Percentiles rank a stretch among this genome's conserved stretches.
phyloP scores from a whole-genome alignment of 1,139 yeast species.

The Insectozyma bohioensis region DNA sequence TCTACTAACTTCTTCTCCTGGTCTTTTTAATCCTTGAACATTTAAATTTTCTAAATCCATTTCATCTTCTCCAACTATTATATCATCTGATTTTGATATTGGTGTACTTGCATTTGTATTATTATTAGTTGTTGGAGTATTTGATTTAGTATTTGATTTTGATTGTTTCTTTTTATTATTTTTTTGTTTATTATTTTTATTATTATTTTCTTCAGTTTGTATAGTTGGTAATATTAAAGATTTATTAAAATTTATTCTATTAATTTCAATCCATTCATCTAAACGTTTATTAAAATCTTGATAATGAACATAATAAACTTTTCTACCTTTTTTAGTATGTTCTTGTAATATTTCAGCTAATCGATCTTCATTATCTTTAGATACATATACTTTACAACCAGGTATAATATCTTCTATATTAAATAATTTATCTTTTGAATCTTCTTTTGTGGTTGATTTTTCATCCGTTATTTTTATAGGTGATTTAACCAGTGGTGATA shows the following conservation, averaged over 20 bases:
- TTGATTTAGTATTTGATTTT: conserved; percentile 15
- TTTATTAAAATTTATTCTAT: conserved; percentile 65
- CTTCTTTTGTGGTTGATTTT: not conserved
- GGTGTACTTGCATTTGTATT: conserved; percentile 13
- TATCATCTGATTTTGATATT: conserved; percentile 3
- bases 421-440: conserved; percentile 18
- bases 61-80: conserved; percentile 48
- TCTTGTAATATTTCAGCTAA: conserved; percentile 83
- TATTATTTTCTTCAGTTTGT: conserved; percentile 47
- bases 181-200: conserved; percentile 21
- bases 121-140: conserved; percentile 12
- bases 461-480: conserved; percentile 2
- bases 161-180: conserved; percentile 16
- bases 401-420: conserved; percentile 51
- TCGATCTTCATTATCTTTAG: conserved; percentile 76
- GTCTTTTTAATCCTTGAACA: conserved; percentile 72
- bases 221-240: conserved; percentile 72
- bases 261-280: conserved; percentile 87
- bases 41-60: conserved; percentile 86
- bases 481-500: conserved; percentile 1
- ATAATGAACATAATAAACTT: conserved; percentile 89
- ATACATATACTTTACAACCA: conserved; percentile 81
- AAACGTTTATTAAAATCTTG: conserved; percentile 85
- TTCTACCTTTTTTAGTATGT: conserved; percentile 72
- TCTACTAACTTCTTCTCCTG: conserved; percentile 70